Evolutionary conservation across 2,329 filamentous ascomycete species (phyloP).

Genomic region (Orbilia quercus): DNA sequence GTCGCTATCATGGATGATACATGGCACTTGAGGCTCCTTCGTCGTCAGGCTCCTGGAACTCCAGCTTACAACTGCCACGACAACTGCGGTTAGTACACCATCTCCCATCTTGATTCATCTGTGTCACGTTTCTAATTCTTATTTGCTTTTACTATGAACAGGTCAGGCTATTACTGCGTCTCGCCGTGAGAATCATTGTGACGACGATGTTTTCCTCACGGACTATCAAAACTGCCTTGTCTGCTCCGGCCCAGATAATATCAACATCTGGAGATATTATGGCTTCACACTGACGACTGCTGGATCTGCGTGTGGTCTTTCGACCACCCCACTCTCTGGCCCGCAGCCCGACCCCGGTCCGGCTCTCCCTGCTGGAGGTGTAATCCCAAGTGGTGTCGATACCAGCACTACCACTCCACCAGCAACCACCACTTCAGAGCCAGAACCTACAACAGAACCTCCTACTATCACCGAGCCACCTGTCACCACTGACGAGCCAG

Average conservation of each 20-base stretch:
- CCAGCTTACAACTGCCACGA: constrained; percentile 67
- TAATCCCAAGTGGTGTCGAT: constrained; percentile 31
- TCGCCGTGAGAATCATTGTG: constrained; percentile 62
- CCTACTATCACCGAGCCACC: constrained; percentile 27
- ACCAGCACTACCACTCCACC: constrained; percentile 24
- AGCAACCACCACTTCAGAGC: constrained; percentile 13
- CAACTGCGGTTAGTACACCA: constrained; percentile 66
- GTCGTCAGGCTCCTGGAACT: constrained; percentile 66
- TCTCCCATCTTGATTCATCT: neutral
- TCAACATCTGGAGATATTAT: constrained; percentile 66
- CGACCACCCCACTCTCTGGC: constrained; percentile 47
- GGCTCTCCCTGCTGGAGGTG: constrained; percentile 39
- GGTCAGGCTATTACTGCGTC: constrained; percentile 63
- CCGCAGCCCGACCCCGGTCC: constrained; percentile 30
- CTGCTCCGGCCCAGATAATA: constrained; percentile 63
- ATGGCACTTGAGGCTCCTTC: constrained; percentile 61
- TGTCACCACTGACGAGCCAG: constrained; percentile 19
- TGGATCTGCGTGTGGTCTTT: constrained; percentile 61
- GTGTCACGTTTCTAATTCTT: neutral
- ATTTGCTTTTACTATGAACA: constrained; percentile 28
- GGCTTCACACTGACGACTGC: constrained; percentile 62
- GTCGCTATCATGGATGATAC: constrained; percentile 48
- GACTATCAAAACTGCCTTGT: constrained; percentile 65
- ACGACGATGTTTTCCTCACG: constrained; percentile 63
- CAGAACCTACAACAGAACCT: constrained; percentile 14